Base-by-base conservation (phyloP, 2,329 filamentous ascomycete species). In the Talaromyces sp. region DNA sequence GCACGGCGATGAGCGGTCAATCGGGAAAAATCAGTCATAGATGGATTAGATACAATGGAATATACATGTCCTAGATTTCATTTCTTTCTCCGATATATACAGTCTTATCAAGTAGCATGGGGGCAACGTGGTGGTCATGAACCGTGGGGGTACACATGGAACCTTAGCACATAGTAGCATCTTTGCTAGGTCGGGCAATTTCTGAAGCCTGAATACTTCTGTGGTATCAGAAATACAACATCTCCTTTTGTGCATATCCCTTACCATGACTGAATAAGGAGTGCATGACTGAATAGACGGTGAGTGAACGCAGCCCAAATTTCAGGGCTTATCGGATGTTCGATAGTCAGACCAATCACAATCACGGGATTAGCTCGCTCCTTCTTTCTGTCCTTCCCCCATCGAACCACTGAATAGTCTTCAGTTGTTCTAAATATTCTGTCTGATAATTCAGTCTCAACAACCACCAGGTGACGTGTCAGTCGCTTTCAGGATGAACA, bases 1-100 rank as follows among this genome's bases (percentile, higher is more conserved):
- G 80, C 81, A 62, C 75, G 83, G 67, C 82, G 73, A 58, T 77
- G 56, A 71, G 64, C 12, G 63, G 14, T 28, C 28, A 28, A 6
- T 28, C 6, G 3, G 3, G 28, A 3, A 3, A 28, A 3, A 28
- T 28, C 3, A 28, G 6, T 28, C 6, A 54, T 54, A 54, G 50
- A 54, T 52, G 16, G 11, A 33, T 44, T 3, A 4, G 40, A 44
- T 21, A 21, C 40, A 11, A 44, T n/a, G n/a, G n/a, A n/a, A n/a
- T n/a, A n/a, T n/a, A n/a, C n/a, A n/a, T n/a, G n/a, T n/a, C n/a
- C n/a, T n/a, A n/a, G n/a, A n/a, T n/a, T n/a, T n/a, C n/a, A n/a
- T n/a, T n/a, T n/a, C n/a, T n/a, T n/a, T n/a, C n/a, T n/a, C n/a
- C n/a, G n/a, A n/a, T n/a, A n/a, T n/a, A 18, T 12, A 44, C 8